Evolutionary conservation across 2,329 filamentous ascomycete species (phyloP), one percentile per base, ranked within the genome.

Genomic region (Penicillium expansum): DNA sequence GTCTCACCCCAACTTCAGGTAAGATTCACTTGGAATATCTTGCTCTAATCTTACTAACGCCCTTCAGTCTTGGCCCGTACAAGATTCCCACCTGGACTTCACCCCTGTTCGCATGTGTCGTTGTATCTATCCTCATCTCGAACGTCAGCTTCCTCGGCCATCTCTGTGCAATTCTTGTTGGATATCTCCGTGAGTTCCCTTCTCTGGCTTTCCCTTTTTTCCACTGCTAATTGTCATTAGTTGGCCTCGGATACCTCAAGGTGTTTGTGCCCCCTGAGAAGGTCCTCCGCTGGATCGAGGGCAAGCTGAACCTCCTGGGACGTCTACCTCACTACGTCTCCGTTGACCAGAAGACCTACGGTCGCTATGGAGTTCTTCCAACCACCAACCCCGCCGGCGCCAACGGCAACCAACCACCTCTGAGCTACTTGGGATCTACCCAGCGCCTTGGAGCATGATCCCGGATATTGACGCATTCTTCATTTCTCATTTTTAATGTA

Each of bases 311-410:
- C 69, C 81, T 97, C 10, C 80, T 96, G 22, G 90, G 86, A 20
- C 83, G 91, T 57, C 77, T 97, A 27, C 93, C 93, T 43, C 91
- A 96, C 75, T 97, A 96, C 69, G 89, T 97, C 47, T 95, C 90
- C 55, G 87, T 97, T 16, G 93, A 97, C 69, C 92, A 96, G 75
- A 97, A 96, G 81, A 96, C 91, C 6, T 96, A 93, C 69, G 93
- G 93, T 8, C 83, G 93, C 52, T 97, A 96, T 67, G 93, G 93
- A 2, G 89, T 97, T 14, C 78, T 97, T 55, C 93, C 92, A 2
- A 82, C 85, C 1, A 79, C 74, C 20, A 70, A 62, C 38, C 50
- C 68, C 18, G 59, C 63, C n/a, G 70, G 29, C 65, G 57, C 44
- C 67, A 73, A 50, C 62, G 76, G 56, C 24, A 64, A 51, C 42